These are phyloP conservation scores for Inga oerstediana DNA, from an alignment of 306 rosid species.

Conservation along the genomic window DNA sequence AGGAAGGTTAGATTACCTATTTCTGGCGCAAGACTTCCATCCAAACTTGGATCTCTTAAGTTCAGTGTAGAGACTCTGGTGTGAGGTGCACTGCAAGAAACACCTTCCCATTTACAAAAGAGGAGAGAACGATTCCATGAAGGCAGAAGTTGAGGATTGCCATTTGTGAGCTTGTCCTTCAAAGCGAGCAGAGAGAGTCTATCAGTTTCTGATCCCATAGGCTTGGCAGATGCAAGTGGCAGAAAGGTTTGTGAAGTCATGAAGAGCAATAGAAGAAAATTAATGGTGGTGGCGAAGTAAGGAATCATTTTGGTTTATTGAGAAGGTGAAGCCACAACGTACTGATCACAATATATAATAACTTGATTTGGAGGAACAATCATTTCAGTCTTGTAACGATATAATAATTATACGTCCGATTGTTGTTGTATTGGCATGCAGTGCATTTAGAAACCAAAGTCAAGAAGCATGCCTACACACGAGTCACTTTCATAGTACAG, in stretches of 20 bases:
- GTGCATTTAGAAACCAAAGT: no score
- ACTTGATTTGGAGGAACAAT: no score
- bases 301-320: not conserved
- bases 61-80: slow-evolving; percentile 8
- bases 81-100: not conserved
- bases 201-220: slow-evolving; percentile 25
- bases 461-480: no score
- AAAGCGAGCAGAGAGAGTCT: slow-evolving; percentile 26
- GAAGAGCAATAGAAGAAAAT: not conserved
- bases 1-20: slow-evolving; percentile 36
- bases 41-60: not conserved
- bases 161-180: slow-evolving; percentile 30
- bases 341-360: no score
- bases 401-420: no score
- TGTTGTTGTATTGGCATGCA: no score
- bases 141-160: not conserved
- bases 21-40: slow-evolving; percentile 30
- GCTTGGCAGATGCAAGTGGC: not conserved
- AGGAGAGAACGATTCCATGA: not conserved
- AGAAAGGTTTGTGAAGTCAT: not conserved
- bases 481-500: no score
- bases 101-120: not conserved
- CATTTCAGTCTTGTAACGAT: no score
- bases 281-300: not conserved
- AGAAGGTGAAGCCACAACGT: no score